Conservation (phyloP, 306 rosid genomes). For the Cyclanthera cordifolia region DNA sequence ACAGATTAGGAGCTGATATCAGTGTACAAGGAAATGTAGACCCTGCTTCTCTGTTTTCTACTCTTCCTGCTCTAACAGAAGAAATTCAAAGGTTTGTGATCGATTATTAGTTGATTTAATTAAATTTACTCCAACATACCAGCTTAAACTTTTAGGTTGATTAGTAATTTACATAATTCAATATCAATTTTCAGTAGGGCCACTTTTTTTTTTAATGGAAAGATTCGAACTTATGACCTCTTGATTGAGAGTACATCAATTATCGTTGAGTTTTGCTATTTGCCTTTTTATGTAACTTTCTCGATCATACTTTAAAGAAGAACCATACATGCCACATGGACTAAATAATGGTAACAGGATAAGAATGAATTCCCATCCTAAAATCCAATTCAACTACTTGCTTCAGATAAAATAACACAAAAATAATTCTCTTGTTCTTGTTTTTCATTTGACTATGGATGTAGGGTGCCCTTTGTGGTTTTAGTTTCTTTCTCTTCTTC, state of each 20-base stretch:
- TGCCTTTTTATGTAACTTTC: background rate
- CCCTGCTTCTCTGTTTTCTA: constrained; percentile 79
- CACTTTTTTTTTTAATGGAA: no score
- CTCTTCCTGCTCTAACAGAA: constrained; percentile 63
- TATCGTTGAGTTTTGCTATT: background rate
- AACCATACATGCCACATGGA: background rate
- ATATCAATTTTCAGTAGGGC: no score
- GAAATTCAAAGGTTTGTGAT: constrained; percentile 80
- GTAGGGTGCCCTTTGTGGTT: no score
- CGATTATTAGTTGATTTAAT: no score
- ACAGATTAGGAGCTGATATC: constrained; percentile 59
- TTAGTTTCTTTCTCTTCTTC: no score
- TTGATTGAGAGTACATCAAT: no score
- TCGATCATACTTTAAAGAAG: background rate
- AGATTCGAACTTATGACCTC: no score
- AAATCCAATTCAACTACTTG: background rate
- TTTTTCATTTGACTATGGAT: no score
- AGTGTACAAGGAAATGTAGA: constrained; percentile 96
- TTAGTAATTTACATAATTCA: no score
- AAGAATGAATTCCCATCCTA: background rate
- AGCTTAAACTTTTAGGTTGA: no score
- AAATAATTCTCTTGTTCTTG: background rate
- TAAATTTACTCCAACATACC: no score
- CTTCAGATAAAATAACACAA: background rate
- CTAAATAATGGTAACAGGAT: background rate